Base-by-base conservation (phyloP, 2,329 filamentous ascomycete species). In the Incumbomyces lentus region DNA sequence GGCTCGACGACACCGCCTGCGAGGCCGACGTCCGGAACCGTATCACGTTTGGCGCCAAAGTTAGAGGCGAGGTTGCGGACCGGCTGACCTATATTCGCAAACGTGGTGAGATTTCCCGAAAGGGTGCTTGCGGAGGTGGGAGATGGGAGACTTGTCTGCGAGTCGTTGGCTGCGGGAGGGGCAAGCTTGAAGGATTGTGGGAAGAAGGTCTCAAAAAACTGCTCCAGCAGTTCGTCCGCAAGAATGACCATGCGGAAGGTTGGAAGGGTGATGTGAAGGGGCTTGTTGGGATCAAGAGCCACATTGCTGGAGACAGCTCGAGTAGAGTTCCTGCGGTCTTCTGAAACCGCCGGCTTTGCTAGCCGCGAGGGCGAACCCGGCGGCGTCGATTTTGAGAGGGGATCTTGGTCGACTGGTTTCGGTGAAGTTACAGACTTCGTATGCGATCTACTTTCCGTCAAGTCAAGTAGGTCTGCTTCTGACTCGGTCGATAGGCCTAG, bases 221-320 rank as follows among this genome's bases (percentile, higher is more conserved):
- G 86, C 60, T 98, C 90, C 5, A 98, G 78, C 1, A 93, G 76
- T 64, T 98, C 92, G 60, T 98, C 92, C 36, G 92, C 92, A 6
- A 98, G 78, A 8, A 98, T 86, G 2, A 98, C 88, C 92, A 98
- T 98, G 54, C 92, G 84, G 75, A 98, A 98, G 1, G 92, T 98
- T 1, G 92, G 92, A 1, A 98, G 75, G 1, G 92, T 96, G 60
- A 98, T 95, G 62, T 95, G 85, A 1, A 98, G 75, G 6, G 92
- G 92, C 53, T 94, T 90, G 19, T 87, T 82, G 2, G 92, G 92
- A 61, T 98, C 89, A 3, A 98, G 76, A 1, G 92, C 92, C 7
- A 82, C 80, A 61, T 98, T 98, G 39, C 87, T 81, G 1, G 82
- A 80, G 58, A 81, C 76, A 6, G 82, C 77, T 18, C 34, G 17